Evolutionary conservation across 148 eudicot species (phyloP), one percentile per base, ranked within the genome.

Genomic region (Talinum fruticosum): DNA sequence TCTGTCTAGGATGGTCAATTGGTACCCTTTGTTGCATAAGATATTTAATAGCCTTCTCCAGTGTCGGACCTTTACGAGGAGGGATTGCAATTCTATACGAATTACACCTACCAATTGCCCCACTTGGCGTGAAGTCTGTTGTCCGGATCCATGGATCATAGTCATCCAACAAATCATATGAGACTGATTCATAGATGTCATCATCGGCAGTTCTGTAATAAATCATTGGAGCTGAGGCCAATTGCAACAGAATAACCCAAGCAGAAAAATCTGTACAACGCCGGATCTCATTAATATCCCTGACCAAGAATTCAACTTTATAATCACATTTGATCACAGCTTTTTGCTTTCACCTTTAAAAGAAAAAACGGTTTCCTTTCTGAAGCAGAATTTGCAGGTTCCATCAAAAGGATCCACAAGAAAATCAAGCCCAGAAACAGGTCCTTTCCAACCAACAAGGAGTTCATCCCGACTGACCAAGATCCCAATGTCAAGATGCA

Each of bases 91-190:
- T 73, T 66, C 90, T 82, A 74, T 85, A 92, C 19, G 83, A 76
- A 73, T 84, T 85, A 75, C 93, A 92, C 78, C 97, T 85, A 10
- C 98, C 97, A 47, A 94, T 83, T 29, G 92, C 90, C 45, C 93
- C 94, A 80, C 89, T 80, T 0, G 81, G 81, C 0, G 93, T 89
- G 79, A 92, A 89, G 87, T 95, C 97, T 0, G 86, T 89, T 28
- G 96, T 92, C 26, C 97, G 84, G 37, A 93, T 91, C 99, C 99
- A 95, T 32, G 96, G 97, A 82, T 95, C 99, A 80, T 95, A 97
- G 66, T 95, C 99, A 74, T 95, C 99, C 73, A 95, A 82, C 76
- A 91, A 68, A 79, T 91, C 91, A 82, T 78, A 91, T 1, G 97
- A 88, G 68, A 87, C 88, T 0, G 96, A 71, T 26, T 71, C 87